Evolutionary conservation across 208 protist genomes (phyloP), one percentile per base, ranked within the genome.

Genomic region (Leishmania braziliensis): DNA sequence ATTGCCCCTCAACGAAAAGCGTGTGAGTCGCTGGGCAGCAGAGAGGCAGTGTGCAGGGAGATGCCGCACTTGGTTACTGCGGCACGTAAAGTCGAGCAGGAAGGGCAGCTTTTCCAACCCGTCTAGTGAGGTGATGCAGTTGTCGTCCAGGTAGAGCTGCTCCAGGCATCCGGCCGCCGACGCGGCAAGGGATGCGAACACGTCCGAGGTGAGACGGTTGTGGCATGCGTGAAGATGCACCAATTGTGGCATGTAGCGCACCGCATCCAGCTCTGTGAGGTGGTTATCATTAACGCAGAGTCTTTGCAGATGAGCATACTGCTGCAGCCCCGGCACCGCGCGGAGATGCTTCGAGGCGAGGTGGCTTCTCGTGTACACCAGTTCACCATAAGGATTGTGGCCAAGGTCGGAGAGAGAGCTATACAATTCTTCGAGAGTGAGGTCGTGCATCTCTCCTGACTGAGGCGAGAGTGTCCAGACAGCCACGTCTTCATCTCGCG

Each of bases 261-360:
- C 83, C 36, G 92, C 87, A 50, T 86, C 69, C 16, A 97, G 89
- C 56, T 89, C 82, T 6, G 85, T 88, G 51, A 97, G 81, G 3
- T 73, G 70, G 73, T 97, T 97, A 78, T 91, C 58, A 80, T 95
- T 87, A 9, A 97, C 75, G 36, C 79, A 86, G 18, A 97, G 62
- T 26, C 86, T 88, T 78, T 97, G 94, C 14, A 97, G 78, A 78
- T 93, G 88, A n/a, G 58, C 65, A 75, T 91, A 97, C 1, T 60
- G 68, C 50, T 80, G 77, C 10, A 97, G 69, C 20, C 81, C 65
- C 9, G 84, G 72, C 39, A 96, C 86, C 43, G 84, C 79, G 6
- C 56, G 82, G 69, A 97, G 86, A 14, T 56, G 12, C 20, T 75
- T 63, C 0, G 77, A 68, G 6, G 54, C 39, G 54, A 97, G 85